Conservation (phyloP, 2,329 filamentous ascomycete genomes). For the Laburnicola sp. region DNA sequence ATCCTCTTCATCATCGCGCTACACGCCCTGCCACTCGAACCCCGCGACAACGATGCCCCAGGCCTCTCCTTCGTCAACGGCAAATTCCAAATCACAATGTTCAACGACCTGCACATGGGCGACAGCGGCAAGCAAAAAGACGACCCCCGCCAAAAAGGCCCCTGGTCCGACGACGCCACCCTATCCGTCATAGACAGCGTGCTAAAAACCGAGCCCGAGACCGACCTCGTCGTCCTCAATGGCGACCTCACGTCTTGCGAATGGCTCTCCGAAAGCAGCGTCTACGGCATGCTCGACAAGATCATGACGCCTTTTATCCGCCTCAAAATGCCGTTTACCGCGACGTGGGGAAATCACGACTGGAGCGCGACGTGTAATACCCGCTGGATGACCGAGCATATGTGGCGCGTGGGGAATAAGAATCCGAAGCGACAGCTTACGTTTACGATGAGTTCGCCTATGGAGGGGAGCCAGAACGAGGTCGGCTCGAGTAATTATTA, state of each 20-base stretch:
- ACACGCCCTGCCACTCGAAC: constrained; percentile 6
- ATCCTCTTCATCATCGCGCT: background rate
- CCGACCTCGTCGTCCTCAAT: constrained; percentile 68
- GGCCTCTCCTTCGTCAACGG: constrained; percentile 37
- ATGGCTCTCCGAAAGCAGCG: constrained; percentile 22
- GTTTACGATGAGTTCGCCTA: constrained; percentile 48
- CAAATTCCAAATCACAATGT: constrained; percentile 59
- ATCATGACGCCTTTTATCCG: constrained; percentile 53
- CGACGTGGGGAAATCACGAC: constrained; percentile 74
- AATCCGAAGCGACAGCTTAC: constrained; percentile 44
- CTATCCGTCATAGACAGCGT: constrained; percentile 61
- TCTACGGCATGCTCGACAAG: constrained; percentile 27
- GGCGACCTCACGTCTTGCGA: constrained; percentile 74
- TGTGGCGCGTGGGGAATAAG: constrained; percentile 45
- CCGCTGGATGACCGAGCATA: constrained; percentile 25
- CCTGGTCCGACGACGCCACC: constrained; percentile 60
- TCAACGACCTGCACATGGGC: constrained; percentile 72
- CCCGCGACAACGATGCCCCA: constrained; percentile 19
- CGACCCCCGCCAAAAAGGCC: constrained; percentile 4
- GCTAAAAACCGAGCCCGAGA: constrained; percentile 57
- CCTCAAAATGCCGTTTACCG: constrained; percentile 63
- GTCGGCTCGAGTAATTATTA: constrained; percentile 57
- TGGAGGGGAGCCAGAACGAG: constrained; percentile 42
- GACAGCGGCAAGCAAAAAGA: constrained; percentile 45
- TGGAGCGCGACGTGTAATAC: constrained; percentile 32